Conservation (phyloP, 2,329 filamentous ascomycete species). For the Thielaviopsis ethacetica region DNA sequence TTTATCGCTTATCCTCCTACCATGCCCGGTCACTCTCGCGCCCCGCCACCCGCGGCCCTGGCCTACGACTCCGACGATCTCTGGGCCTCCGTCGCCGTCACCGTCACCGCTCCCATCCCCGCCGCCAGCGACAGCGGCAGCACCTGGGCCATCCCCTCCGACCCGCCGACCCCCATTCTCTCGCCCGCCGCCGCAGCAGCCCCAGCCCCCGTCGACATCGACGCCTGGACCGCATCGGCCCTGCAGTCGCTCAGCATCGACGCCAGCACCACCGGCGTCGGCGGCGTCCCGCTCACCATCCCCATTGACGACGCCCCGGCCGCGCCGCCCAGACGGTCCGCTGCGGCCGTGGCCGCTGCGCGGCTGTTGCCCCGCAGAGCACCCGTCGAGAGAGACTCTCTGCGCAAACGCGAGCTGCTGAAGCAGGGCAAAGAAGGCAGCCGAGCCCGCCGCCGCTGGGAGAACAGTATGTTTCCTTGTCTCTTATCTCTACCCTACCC, state of each 20-base stretch:
- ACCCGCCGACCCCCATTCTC: conserved; percentile 6
- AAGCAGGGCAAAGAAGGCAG: conserved; percentile 85
- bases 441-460: conserved; percentile 75
- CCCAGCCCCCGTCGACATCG: conserved; percentile 35
- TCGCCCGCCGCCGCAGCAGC: background rate
- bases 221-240: conserved; percentile 48
- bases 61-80: background rate
- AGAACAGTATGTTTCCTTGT: conserved; percentile 57
- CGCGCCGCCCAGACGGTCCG: background rate
- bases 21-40: background rate
- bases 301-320: conserved; percentile 47
- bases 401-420: conserved; percentile 51
- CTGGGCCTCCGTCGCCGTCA: background rate
- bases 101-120: background rate
- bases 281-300: conserved; percentile 50
- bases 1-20: too few relatives aligned
- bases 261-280: conserved; percentile 37
- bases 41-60: background rate
- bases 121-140: conserved; percentile 1
- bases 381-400: conserved; percentile 35
- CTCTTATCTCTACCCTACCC: too few relatives aligned
- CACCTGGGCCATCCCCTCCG: conserved; percentile 9
- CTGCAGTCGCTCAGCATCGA: conserved; percentile 39
- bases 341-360: background rate
- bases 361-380: conserved; percentile 25